Base-by-base conservation (phyloP, 345 rosid species). In the Dovyalis caffra region DNA sequence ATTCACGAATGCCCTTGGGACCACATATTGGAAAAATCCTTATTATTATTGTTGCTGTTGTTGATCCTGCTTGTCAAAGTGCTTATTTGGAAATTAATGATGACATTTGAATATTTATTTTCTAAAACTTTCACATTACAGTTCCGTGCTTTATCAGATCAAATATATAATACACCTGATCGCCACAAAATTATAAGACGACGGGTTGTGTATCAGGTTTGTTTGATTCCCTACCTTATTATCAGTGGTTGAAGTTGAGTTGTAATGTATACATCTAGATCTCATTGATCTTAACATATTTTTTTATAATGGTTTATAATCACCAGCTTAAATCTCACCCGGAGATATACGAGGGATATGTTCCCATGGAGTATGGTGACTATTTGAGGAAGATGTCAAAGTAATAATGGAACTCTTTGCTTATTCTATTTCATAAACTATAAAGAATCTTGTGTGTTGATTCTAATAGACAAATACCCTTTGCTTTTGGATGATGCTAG, bases 61-160 rank as follows among this genome's bases (percentile, higher is more conserved):
- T 32, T 43, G 28, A 69, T 25, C 5, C 25, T 33, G 71, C 58
- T 45, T 45, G 43, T 4, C 43, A 38, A 65, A 56, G 31, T 40
- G 25, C 28, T 49, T 61, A 49, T 72, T 23, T 67, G 28, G 10
- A 33, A 60, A 68, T 11, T 25, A 45, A 5, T 45, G 62, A 43
- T 45, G 47, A 26, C 6, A 6, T 10, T 23, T 16, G 60, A 14
- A 18, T 25, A 63, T 64, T 69, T 35, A 58, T 23, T 68, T n/a
- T 35, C 70, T 35, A 56, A 49, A 25, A 2, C 18, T 58, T 25
- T 65, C 68, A 53, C 47, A 57, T 43, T 75, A 21, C 89, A 91
- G 97, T 91, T 91, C 71, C 92, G 92, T 65, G 97, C 97, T 72
- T 85, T 91, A 70, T 88, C 97, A 45, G 89, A 88, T 85, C 97